Evolutionary conservation across 495 filamentous ascomycete species (phyloP).

Genomic region (Hypoxylon rickii): DNA sequence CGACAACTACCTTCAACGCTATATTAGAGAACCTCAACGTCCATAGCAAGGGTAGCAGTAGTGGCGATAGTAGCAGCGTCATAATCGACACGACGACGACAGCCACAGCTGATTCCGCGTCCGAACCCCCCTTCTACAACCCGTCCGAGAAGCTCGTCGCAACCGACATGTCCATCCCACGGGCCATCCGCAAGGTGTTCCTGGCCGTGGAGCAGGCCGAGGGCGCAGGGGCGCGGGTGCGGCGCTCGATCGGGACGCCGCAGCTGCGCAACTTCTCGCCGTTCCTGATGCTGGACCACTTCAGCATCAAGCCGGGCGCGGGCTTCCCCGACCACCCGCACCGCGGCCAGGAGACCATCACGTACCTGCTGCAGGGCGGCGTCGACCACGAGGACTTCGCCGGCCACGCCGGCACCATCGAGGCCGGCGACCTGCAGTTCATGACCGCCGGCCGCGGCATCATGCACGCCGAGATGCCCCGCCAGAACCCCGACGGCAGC

Average conservation of each 20-base stretch:
- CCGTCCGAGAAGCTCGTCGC: conserved; percentile 32
- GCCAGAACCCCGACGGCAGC: conserved; percentile 73
- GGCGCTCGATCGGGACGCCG: conserved; percentile 85
- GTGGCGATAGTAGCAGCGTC: conserved; percentile 6
- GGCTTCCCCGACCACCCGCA: conserved; percentile 81
- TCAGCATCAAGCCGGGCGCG: conserved; percentile 76
- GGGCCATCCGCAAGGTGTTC: conserved; percentile 80
- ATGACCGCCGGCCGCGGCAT: conserved; percentile 95
- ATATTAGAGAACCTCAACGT: conserved; percentile 29
- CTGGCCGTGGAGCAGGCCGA: conserved; percentile 85
- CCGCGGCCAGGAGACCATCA: conserved; percentile 60
- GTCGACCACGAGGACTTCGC: conserved; percentile 97
- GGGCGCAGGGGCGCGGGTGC: conserved; percentile 85
- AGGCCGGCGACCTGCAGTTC: conserved; percentile 88
- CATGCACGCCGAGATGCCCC: conserved; percentile 96
- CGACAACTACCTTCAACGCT: conserved; percentile 24
- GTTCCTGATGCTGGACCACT: conserved; percentile 98
- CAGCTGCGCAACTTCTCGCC: conserved; percentile 85
- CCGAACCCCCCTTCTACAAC: conserved; percentile 34
- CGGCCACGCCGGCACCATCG: conserved; percentile 84
- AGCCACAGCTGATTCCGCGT: conserved; percentile 14
- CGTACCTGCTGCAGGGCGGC: conserved; percentile 80
- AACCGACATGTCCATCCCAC: conserved; percentile 66
- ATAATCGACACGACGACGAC: conserved; percentile 12
- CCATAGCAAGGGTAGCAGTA: conserved; percentile 12